Evolutionary conservation across 75 land plant genomes (phyloP), one percentile per base, ranked within the genome.

Genomic region (Adiantum capillusveneris): DNA sequence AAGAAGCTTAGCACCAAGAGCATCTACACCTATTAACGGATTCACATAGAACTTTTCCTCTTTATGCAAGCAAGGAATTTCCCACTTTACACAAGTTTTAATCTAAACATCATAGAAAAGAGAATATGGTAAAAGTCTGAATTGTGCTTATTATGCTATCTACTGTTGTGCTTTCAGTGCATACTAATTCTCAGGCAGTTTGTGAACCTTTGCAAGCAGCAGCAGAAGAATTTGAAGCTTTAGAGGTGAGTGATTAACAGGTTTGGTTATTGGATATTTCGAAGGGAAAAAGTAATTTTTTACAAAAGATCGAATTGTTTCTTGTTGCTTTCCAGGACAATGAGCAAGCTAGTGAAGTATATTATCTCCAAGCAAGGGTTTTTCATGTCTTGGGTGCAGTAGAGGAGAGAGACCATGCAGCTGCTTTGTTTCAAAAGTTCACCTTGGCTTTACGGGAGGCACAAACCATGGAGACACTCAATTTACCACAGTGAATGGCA

Each of bases 391-490:
- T 90, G 25, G 92, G 84, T 45, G 45, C 56, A 21, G 28, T 76
- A 9, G 72, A 84, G n/a, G 86, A 90, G 53, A 76, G 99, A 65
- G 87, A 95, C 43, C 64, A 69, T 57, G 87, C 96, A 16, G 90
- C 99, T 22, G 58, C 75, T 56, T 78, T 73, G 37, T 95, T 90
- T 59, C 79, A 80, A 66, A 75, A 72, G 29, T 53, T 19, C 14
- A 53, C 50, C n/a, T n/a, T n/a, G n/a, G n/a, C n/a, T n/a, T n/a
- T n/a, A n/a, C n/a, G n/a, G n/a, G n/a, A n/a, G n/a, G n/a, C n/a
- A n/a, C n/a, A n/a, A n/a, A n/a, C n/a, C n/a, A n/a, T n/a, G n/a
- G n/a, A n/a, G n/a, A n/a, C n/a, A n/a, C n/a, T n/a, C n/a, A n/a
- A n/a, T n/a, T n/a, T n/a, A n/a, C n/a, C n/a, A n/a, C n/a, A n/a